phyloP scores from a whole-genome alignment of 177 flowering plant species.

The Vitis hybrid region DNA sequence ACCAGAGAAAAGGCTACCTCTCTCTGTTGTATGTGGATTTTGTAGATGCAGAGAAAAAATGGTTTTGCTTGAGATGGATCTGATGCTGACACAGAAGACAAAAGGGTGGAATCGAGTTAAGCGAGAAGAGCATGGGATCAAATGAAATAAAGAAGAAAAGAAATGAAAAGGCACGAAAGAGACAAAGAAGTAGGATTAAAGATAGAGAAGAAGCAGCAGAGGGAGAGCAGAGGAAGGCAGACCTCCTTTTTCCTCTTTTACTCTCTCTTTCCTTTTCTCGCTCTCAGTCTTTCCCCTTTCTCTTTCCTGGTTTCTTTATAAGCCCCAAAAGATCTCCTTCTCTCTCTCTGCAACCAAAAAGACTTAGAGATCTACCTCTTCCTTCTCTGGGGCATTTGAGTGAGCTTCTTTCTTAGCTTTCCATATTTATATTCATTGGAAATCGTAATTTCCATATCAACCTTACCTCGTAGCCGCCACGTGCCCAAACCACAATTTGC shows the following conservation, averaged over 20 bases:
- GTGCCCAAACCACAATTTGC: constrained; percentile 9
- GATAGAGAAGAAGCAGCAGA: background rate
- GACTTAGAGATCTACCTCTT: constrained; percentile 19
- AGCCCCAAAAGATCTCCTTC: background rate
- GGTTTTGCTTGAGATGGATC: constrained; percentile 20
- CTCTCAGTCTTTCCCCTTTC: too few species aligned
- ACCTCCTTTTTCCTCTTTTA: too few species aligned
- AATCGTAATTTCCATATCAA: constrained; percentile 1
- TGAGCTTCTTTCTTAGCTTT: background rate
- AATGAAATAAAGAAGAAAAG: constrained; percentile 9
- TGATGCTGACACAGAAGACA: constrained; percentile 21
- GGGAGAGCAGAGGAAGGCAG: too few species aligned
- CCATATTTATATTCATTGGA: constrained; percentile 16
- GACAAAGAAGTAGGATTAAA: constrained; percentile 23
- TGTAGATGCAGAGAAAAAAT: background rate
- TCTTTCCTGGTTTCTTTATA: too few species aligned
- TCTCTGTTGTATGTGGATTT: background rate
- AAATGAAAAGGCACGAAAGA: constrained; percentile 3
- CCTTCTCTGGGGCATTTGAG: constrained; percentile 2
- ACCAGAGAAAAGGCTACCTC: background rate
- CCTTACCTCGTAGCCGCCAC: constrained; percentile 18
- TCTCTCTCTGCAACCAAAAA: constrained; percentile 14
- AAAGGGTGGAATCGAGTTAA: constrained; percentile 14
- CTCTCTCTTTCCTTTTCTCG: too few species aligned
- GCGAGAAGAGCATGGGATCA: constrained; percentile 22